phyloP scores from a whole-genome alignment of 177 flowering plant species.

The Telopea speciosissima region DNA sequence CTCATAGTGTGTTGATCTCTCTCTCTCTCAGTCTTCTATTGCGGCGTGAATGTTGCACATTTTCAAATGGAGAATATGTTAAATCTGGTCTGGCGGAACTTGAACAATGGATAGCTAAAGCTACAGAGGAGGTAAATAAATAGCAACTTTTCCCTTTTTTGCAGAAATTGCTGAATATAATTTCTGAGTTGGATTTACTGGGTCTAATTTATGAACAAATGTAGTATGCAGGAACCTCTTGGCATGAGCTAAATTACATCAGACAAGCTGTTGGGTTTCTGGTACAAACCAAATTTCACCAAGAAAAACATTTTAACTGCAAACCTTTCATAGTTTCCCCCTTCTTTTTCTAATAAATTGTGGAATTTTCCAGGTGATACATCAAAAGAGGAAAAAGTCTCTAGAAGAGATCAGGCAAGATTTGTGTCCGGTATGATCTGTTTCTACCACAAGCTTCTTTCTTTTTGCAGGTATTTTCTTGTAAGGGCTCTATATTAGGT shows the following conservation, averaged over 20 bases:
- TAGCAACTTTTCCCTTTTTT: not conserved
- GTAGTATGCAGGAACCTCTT: constrained; percentile 95
- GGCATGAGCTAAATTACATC: constrained; percentile 90
- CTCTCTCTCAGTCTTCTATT: constrained; percentile 61
- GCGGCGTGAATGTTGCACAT: constrained; percentile 96
- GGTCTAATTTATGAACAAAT: constrained; percentile 21
- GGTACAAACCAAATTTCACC: constrained; percentile 36
- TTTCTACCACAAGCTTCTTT: not conserved
- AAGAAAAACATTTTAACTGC: not conserved
- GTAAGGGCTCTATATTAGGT: not conserved
- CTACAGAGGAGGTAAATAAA: constrained; percentile 64
- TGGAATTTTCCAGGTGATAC: constrained; percentile 68
- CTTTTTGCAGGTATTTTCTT: not conserved
- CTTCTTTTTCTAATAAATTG: constrained; percentile 3
- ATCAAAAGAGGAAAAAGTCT: constrained; percentile 91
- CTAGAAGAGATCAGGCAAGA: constrained; percentile 86
- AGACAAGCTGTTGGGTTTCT: constrained; percentile 99
- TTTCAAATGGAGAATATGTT: constrained; percentile 95
- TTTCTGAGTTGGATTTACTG: not conserved
- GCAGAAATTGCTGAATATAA: not conserved
- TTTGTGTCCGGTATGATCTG: constrained; percentile 77
- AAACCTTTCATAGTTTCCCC: not conserved
- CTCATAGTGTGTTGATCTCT: constrained; percentile 1
- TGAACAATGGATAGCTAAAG: constrained; percentile 84
- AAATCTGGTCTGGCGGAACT: constrained; percentile 94